These are phyloP conservation scores for Myrmaecium sp. DNA, from an alignment of 2,329 filamentous ascomycete species.

Conservation along the genomic window DNA sequence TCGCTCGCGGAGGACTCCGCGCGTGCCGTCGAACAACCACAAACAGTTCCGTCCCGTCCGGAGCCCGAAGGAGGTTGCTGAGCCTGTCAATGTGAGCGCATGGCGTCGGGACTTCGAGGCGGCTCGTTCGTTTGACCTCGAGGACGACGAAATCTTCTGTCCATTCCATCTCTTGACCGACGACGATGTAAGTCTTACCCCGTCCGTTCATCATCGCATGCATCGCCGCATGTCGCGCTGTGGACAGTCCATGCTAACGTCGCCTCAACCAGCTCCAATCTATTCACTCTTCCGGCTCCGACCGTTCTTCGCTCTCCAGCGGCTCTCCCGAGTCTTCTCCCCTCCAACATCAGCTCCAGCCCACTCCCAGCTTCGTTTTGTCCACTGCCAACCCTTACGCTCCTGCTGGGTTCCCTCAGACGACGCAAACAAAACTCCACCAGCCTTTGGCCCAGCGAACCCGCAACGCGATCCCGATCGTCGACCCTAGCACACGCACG, in stretches of 20 bases:
- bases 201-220: constrained; percentile 11
- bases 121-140: constrained; percentile 82
- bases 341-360: constrained; percentile 63
- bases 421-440: constrained; percentile 61
- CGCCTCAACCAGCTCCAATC: constrained; percentile 54
- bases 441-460: constrained; percentile 79
- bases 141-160: constrained; percentile 93
- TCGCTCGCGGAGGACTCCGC: constrained; percentile 69
- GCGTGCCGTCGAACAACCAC: constrained; percentile 69
- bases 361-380: constrained; percentile 55
- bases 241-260: constrained; percentile 16
- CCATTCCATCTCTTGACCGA: constrained; percentile 74
- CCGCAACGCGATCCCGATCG: constrained; percentile 92
- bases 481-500: constrained; percentile 85
- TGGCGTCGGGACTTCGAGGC: constrained; percentile 85
- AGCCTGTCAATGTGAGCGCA: constrained; percentile 55
- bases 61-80: constrained; percentile 71
- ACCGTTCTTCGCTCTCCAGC: constrained; percentile 87
- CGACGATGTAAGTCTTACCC: constrained; percentile 52
- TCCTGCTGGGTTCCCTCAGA: constrained; percentile 45
- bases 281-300: constrained; percentile 75
- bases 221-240: neutral
- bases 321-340: constrained; percentile 87
- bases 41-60: constrained; percentile 75
- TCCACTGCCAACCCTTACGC: constrained; percentile 39